Evolutionary conservation across 2,329 filamentous ascomycete species (phyloP).

Genomic region (Penicillium sp.): DNA sequence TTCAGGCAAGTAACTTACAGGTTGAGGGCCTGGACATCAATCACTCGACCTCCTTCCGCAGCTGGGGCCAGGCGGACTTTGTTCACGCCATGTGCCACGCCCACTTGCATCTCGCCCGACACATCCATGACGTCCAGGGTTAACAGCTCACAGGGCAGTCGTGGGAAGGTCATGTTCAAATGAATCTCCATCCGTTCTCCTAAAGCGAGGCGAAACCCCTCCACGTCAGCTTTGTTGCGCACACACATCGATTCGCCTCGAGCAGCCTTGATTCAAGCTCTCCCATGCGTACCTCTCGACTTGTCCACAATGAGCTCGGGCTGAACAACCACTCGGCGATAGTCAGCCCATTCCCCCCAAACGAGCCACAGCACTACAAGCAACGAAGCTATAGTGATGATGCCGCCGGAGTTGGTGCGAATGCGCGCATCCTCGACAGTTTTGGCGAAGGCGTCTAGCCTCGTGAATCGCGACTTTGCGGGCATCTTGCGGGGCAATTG

Average conservation of each 20-base stretch:
- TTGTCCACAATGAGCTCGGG: slow-evolving; percentile 97
- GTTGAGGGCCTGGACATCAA: slow-evolving; percentile 70
- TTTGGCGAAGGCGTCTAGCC: slow-evolving; percentile 98
- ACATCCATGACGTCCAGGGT: slow-evolving; percentile 99
- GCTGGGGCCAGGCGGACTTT: slow-evolving; percentile 80
- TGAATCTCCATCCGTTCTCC: slow-evolving; percentile 99
- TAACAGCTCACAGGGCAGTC: slow-evolving; percentile 89
- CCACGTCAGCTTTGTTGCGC: slow-evolving; percentile 18
- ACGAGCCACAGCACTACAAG: slow-evolving; percentile 85
- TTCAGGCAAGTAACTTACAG: slow-evolving; percentile 56
- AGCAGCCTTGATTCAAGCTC: background rate
- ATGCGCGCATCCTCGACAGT: slow-evolving; percentile 97
- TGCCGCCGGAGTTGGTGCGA: slow-evolving; percentile 90
- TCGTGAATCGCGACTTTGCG: slow-evolving; percentile 88
- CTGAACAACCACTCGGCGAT: slow-evolving; percentile 80
- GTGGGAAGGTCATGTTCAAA: slow-evolving; percentile 94
- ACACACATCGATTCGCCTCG: background rate
- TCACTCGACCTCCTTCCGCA: slow-evolving; percentile 73
- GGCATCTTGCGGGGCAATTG: slow-evolving; percentile 64
- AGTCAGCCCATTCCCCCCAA: slow-evolving; percentile 96
- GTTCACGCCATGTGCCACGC: slow-evolving; percentile 87
- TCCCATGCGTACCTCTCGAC: slow-evolving; percentile 70
- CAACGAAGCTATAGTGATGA: slow-evolving; percentile 90
- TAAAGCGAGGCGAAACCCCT: slow-evolving; percentile 39
- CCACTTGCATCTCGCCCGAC: slow-evolving; percentile 93